These are phyloP conservation scores for Talaromyces proteolyticus DNA, from an alignment of 495 filamentous ascomycete genomes.

Conservation along the genomic window DNA sequence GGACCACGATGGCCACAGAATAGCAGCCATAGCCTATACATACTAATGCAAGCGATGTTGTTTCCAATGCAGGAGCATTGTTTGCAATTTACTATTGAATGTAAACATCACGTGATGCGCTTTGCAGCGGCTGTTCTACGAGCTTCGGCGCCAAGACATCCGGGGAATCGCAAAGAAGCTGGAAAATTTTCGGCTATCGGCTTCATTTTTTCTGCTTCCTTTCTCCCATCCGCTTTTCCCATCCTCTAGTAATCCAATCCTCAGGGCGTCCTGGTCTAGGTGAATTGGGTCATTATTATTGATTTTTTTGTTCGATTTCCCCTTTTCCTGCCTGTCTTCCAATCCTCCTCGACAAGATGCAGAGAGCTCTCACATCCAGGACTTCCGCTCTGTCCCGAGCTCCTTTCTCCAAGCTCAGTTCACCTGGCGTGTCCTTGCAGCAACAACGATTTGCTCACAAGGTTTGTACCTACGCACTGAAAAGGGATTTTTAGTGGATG, in stretches of 20 bases:
- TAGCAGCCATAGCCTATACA: no score
- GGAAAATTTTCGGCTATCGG: conserved; percentile 45
- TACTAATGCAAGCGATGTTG: no score
- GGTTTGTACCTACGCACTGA: no score
- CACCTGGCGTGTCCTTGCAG: conserved; percentile 58
- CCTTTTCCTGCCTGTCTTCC: conserved; percentile 19
- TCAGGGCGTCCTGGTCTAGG: conserved; percentile 21
- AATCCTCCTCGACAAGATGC: conserved; percentile 47
- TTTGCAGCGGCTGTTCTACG: conserved; percentile 24
- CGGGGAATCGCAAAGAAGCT: conserved; percentile 38
- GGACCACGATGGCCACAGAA: no score
- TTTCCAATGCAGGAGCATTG: no score
- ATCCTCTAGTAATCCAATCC: conserved; percentile 7
- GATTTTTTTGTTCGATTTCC: conserved; percentile 18
- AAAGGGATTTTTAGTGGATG: background rate
- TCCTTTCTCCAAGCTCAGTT: conserved; percentile 31
- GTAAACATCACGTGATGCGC: no score
- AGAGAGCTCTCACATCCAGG: conserved; percentile 63
- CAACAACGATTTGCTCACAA: conserved; percentile 93
- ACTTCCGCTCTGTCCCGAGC: conserved; percentile 62
- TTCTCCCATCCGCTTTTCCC: conserved; percentile 17
- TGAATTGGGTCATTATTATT: conserved; percentile 19
- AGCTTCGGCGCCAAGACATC: conserved; percentile 41
- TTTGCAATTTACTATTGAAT: no score
- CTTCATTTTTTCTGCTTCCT: conserved; percentile 31